Evolutionary conservation across 2,329 filamentous ascomycete species (phyloP), one percentile per base, ranked within the genome.

Genomic region (Coniochaeta prunicola): DNA sequence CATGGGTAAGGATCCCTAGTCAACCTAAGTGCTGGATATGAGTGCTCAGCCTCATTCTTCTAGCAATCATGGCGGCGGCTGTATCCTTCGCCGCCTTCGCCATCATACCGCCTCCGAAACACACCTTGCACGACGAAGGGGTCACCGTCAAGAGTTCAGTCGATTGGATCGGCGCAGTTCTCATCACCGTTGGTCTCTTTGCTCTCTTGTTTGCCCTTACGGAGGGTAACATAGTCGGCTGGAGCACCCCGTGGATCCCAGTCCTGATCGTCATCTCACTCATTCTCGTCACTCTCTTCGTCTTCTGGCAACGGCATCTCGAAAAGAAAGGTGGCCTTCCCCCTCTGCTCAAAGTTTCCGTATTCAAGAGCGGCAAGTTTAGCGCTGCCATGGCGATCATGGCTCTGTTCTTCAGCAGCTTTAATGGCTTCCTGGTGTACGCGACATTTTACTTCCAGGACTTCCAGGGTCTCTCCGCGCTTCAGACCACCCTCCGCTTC

Each of bases 361-460:
- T 87, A 38, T 90, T 89, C 70, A 73, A 74, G 42, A 86, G 81
- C 67, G 69, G 71, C 5, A 78, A 77, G 7, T 88, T 90, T 66
- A 81, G 79, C 34, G 81, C 84, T 7, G 85, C 84, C 17, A 84
- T 89, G 75, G 67, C 80, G 33, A 83, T 87, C 64, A 88, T 89
- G 80, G 77, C 77, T 0, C 69, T 89, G 1, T 89, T 89, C 73
- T 89, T 87, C 65, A 80, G 81, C 19, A 76, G 79, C 1, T 90
- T 90, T 73, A 89, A 87, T 72, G 86, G 86, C 68, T 88, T 80
- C 64, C 72, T 89, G 40, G 76, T 90, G 61, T 88, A 81, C 64
- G 81, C 85, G 1, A 90, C 87, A 4, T 90, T 87, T 70, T 88
- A 83, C 71, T 90, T 83, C 70, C 87, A 90, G 69, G 80, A 86